Base-by-base conservation (phyloP, 2,329 filamentous ascomycete genomes). In the Chaetomiaceae sp. region DNA sequence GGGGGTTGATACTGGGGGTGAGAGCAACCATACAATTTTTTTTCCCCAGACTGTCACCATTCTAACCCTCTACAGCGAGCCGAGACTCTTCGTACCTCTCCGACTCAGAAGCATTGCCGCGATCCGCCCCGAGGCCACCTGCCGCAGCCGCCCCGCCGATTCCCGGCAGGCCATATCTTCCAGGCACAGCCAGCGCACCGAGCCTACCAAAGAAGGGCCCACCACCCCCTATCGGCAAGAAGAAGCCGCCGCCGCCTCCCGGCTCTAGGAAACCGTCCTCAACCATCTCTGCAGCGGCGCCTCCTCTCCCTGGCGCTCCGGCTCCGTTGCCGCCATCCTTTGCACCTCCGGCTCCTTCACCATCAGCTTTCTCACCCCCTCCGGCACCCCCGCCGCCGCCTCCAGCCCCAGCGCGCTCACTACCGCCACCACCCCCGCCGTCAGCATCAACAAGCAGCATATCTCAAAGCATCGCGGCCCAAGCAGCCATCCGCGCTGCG, bases 171-270 rank as follows among this genome's bases (percentile, higher is more conserved):
- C 74, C 82, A 46, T 75, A 75, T 14, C 71, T 75, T 27, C 72
- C 73, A 23, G 73, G 74, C 18, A 73, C 75, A 13, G 73, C 75
- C n/a, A 71, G 73, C 57, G 72, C 77, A 29, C 72, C 74, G 13
- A 53, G 38, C 18, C 67, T 74, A 29, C 71, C 38, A 32, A 53
- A 78, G 61, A 73, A 81, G 64, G 85, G 85, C 51, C 89, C 89
- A 32, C 90, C 90, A 27, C 88, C 88, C 11, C 86, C 86, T 5
- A 78, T 89, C 62, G 87, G 86, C 55, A 90, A 90, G 75, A 90
- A 90, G 65, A 81, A 81, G 32, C 82, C 81, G 36, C 82, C 84
- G 23, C 81, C 82, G 37, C 77, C 80, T 46, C 84, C 82, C 48
- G 76, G 74, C 54, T 80, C 76, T 51, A 74, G 82, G 59, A 84